phyloP scores from a whole-genome alignment of 805 yeast genomes.

The Wickerhamomyces bisporus region DNA sequence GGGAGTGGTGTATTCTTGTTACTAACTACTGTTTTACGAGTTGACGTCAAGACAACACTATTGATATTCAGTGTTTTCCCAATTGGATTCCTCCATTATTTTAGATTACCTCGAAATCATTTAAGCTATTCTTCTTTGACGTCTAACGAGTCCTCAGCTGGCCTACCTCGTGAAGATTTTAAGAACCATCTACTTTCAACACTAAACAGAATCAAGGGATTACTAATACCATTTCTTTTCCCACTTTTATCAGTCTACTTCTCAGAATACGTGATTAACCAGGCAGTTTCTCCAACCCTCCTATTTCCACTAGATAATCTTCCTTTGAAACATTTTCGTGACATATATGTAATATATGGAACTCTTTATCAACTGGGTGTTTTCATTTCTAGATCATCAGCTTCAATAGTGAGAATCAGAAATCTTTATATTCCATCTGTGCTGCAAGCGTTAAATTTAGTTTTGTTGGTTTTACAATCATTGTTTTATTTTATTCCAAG shows the following conservation, averaged over 20 bases:
- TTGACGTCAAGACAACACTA: conserved; percentile 51
- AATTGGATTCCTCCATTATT: conserved; percentile 40
- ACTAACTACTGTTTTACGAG: conserved; percentile 61
- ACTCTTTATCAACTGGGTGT: conserved; percentile 90
- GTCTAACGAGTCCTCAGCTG: background rate
- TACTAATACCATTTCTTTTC: conserved; percentile 66
- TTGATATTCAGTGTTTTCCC: conserved; percentile 56
- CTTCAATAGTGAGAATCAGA: conserved; percentile 53
- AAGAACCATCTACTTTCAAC: conserved; percentile 18
- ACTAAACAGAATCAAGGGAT: conserved; percentile 31
- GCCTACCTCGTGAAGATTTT: background rate
- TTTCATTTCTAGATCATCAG: conserved; percentile 83
- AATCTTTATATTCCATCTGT: conserved; percentile 56
- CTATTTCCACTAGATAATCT: conserved; percentile 66
- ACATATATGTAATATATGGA: conserved; percentile 87
- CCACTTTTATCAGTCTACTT: conserved; percentile 82
- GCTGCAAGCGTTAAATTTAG: conserved; percentile 63
- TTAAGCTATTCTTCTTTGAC: conserved; percentile 3
- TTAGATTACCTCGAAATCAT: conserved; percentile 19
- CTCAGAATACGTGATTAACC: conserved; percentile 85
- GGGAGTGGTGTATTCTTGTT: conserved; percentile 74
- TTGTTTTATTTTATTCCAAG: conserved; percentile 48
- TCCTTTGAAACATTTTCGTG: conserved; percentile 71
- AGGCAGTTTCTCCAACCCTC: conserved; percentile 86
- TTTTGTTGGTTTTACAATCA: conserved; percentile 59